These are phyloP conservation scores for Leccinum imitatum DNA, from an alignment of 768 basidiomycete species.

Conservation along the genomic window DNA sequence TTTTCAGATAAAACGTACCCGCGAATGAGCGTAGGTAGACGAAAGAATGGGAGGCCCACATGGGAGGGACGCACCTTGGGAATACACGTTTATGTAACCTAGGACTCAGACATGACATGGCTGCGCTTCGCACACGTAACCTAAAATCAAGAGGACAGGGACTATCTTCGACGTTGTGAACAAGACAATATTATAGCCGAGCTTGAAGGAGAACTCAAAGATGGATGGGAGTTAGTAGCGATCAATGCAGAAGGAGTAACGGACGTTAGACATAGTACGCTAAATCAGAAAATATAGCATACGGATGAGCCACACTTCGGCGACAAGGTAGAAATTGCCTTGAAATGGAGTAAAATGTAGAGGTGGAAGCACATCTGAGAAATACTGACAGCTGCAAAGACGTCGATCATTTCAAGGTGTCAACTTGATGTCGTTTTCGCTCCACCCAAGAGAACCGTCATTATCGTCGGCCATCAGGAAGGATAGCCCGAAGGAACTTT, in stretches of 20 bases:
- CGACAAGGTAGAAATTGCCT: conserved; percentile 8
- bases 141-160: conserved; percentile 4
- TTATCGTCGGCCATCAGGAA: not conserved
- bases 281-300: conserved; percentile 3
- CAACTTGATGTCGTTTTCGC: not conserved
- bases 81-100: not conserved
- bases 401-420: not conserved
- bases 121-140: conserved; percentile 11
- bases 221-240: not conserved
- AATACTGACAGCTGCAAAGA: conserved; percentile 8
- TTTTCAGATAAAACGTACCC: not conserved
- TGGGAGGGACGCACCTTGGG: conserved; percentile 3
- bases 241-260: not conserved
- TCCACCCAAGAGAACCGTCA: conserved; percentile 2
- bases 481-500: not conserved
- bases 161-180: conserved; percentile 10
- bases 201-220: conserved; percentile 15
- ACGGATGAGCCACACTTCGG: conserved; percentile 4
- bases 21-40: not conserved
- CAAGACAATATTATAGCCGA: conserved; percentile 4
- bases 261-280: not conserved
- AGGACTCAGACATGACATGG: conserved; percentile 2
- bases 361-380: not conserved
- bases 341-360: not conserved
- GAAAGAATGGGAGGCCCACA: not conserved